phyloP scores from a whole-genome alignment of 1,284 basidiomycete genomes.

The Ganoderma resinaceum region DNA sequence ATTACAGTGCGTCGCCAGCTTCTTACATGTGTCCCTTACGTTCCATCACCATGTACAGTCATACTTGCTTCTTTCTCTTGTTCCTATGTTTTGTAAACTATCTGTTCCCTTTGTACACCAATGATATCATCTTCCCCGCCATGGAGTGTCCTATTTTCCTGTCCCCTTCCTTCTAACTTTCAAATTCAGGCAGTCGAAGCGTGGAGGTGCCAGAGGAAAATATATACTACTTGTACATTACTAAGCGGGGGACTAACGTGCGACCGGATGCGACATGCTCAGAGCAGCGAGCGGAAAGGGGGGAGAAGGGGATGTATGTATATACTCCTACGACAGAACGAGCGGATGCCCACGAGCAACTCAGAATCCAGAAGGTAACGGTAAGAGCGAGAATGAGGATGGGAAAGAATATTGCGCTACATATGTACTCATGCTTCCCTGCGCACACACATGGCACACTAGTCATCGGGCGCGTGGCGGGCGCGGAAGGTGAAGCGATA shows the following conservation, averaged over 20 bases:
- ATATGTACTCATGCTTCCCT: not conserved
- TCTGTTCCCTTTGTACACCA: not conserved
- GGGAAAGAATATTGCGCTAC: constrained; percentile 13
- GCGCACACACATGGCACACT: not conserved
- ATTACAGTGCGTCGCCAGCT: not conserved
- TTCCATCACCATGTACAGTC: not conserved
- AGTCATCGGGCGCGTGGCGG: not conserved
- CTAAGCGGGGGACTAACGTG: constrained; percentile 23
- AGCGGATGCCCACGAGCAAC: not conserved
- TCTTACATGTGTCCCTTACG: not conserved
- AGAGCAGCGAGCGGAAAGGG: constrained; percentile 26
- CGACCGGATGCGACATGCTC: constrained; percentile 28
- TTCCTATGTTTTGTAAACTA: not conserved
- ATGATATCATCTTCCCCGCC: not conserved
- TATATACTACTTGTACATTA: constrained; percentile 33
- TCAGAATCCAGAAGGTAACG: not conserved
- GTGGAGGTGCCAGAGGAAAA: constrained; percentile 9
- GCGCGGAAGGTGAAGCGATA: not conserved
- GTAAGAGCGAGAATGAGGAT: not conserved
- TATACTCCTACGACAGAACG: constrained; percentile 12
- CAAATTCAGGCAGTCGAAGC: not conserved
- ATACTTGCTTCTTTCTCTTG: not conserved
- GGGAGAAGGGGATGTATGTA: not conserved
- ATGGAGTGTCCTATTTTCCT: not conserved
- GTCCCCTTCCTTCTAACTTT: not conserved